Evolutionary conservation across 2,329 filamentous ascomycete species (phyloP).

Genomic region (Rugonectria rugulosa): DNA sequence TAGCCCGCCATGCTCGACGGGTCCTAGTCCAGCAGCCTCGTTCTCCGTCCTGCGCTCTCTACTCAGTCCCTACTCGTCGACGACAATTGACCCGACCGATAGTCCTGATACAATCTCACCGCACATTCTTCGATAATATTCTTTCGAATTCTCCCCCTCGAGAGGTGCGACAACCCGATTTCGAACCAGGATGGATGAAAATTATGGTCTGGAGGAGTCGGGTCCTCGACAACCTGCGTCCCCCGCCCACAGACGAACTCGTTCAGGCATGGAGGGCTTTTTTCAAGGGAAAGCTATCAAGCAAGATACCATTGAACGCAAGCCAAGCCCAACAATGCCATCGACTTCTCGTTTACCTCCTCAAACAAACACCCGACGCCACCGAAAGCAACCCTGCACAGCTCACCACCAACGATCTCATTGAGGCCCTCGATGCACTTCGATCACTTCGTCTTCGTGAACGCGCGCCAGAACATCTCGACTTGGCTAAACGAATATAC

Average conservation of each 20-base stretch:
- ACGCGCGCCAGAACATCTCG: slow-evolving; percentile 53
- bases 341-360: slow-evolving; percentile 69
- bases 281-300: slow-evolving; percentile 62
- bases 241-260: slow-evolving; percentile 70
- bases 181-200: slow-evolving; percentile 74
- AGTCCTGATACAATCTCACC: slow-evolving; percentile 31
- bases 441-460: slow-evolving; percentile 51
- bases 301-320: slow-evolving; percentile 63
- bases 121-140: slow-evolving; percentile 67
- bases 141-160: slow-evolving; percentile 66
- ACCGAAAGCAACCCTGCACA: slow-evolving; percentile 35
- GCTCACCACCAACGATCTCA: slow-evolving; percentile 42
- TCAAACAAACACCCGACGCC: slow-evolving; percentile 34
- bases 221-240: slow-evolving; percentile 68
- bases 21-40: slow-evolving; percentile 46
- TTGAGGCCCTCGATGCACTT: slow-evolving; percentile 54
- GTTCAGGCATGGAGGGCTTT: slow-evolving; percentile 70
- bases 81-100: slow-evolving; percentile 35
- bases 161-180: slow-evolving; percentile 65
- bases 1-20: slow-evolving; percentile 55
- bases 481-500: slow-evolving; percentile 56
- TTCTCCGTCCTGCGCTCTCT: slow-evolving; percentile 45
- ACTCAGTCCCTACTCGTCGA: slow-evolving; percentile 40
- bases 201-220: slow-evolving; percentile 74
- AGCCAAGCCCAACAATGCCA: slow-evolving; percentile 67